Evolutionary conservation across 495 filamentous ascomycete species (phyloP).

Genomic region (Elaphomyces granulatus): DNA sequence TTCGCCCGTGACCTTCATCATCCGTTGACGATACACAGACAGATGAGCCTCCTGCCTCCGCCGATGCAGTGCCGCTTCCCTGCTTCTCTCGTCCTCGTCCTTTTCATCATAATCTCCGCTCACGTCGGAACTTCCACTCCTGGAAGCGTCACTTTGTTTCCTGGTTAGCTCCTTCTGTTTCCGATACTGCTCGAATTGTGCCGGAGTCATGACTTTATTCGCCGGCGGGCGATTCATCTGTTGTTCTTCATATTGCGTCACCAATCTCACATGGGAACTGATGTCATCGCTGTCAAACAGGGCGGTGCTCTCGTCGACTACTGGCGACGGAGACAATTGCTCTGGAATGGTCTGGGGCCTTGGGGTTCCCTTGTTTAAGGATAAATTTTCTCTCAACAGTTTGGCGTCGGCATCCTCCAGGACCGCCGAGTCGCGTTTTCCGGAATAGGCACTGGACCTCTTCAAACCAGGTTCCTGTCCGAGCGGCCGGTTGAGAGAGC

Average conservation of each 20-base stretch:
- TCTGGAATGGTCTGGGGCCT: too few relatives aligned
- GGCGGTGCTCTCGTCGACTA: conserved; percentile 30
- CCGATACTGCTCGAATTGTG: conserved; percentile 72
- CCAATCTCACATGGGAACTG: conserved; percentile 38
- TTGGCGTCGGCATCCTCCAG: conserved; percentile 56
- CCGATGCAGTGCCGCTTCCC: conserved; percentile 57
- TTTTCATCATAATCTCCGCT: conserved; percentile 49
- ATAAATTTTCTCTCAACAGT: conserved; percentile 47
- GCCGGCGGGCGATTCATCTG: conserved; percentile 26
- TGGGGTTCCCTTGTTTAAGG: conserved; percentile 24
- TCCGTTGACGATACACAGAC: conserved; percentile 81
- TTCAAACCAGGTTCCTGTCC: conserved; percentile 29
- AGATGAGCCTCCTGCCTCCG: conserved; percentile 85
- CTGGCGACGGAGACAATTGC: too few relatives aligned
- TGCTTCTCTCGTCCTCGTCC: conserved; percentile 73
- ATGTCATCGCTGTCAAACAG: conserved; percentile 28
- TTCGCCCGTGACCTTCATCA: conserved; percentile 93
- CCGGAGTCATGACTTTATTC: conserved; percentile 79
- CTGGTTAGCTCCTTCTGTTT: conserved; percentile 59
- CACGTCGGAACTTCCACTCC: conserved; percentile 34
- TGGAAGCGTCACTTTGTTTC: conserved; percentile 33
- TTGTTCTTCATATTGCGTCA: conserved; percentile 31
- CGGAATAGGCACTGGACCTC: conserved; percentile 32
- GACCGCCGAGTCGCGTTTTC: conserved; percentile 27
- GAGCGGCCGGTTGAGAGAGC: conserved; percentile 21